phyloP scores from a whole-genome alignment of 176 grass and related monocot genomes.

The Thinopyrum elongatum region DNA sequence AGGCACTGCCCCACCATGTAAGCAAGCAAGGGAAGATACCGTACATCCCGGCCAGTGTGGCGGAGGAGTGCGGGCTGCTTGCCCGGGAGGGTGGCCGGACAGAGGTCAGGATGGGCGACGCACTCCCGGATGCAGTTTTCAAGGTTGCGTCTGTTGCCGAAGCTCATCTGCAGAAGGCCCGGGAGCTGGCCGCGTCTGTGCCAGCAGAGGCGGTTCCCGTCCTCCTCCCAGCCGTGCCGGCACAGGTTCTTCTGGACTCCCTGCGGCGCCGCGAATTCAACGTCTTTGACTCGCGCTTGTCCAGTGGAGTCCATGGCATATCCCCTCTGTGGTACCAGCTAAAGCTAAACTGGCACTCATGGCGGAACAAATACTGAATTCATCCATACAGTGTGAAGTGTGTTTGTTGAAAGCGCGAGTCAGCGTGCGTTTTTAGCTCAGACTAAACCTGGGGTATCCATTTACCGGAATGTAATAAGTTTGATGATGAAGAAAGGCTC shows the following conservation, averaged over 20 bases:
- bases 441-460: neutral
- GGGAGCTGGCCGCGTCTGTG: constrained; percentile 57
- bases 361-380: constrained; percentile 66
- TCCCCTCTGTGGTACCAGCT: constrained; percentile 88
- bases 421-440: constrained; percentile 6
- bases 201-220: constrained; percentile 50
- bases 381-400: neutral
- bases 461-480: constrained; percentile 21
- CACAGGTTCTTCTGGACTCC: constrained; percentile 72
- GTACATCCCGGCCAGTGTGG: constrained; percentile 66
- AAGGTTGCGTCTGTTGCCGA: constrained; percentile 75
- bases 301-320: constrained; percentile 60
- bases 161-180: constrained; percentile 74
- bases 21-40: constrained; percentile 61
- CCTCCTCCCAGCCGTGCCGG: constrained; percentile 69
- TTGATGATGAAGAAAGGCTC: constrained; percentile 18
- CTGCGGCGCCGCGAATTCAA: constrained; percentile 58
- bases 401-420: neutral
- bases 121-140: constrained; percentile 73
- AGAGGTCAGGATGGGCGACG: constrained; percentile 66
- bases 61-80: constrained; percentile 63
- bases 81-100: constrained; percentile 27
- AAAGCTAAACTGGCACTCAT: constrained; percentile 75
- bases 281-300: constrained; percentile 76
- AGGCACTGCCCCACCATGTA: constrained; percentile 81